Evolutionary conservation across 352 stramenopile genomes (phyloP).

Genomic region (Pythium brassicae): DNA sequence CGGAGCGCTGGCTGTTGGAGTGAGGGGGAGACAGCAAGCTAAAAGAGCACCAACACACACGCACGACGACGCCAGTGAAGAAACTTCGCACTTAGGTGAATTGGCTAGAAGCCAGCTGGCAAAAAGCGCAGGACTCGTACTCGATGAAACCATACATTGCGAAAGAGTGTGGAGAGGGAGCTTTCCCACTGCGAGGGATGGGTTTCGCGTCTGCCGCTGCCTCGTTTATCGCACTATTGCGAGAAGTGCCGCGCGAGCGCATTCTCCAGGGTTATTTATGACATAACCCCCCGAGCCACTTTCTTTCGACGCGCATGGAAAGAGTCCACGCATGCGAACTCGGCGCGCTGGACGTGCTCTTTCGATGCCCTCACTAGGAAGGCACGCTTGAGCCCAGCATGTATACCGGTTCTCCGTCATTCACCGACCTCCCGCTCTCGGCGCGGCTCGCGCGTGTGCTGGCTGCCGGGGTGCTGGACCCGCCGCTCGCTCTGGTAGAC

Average conservation of each 20-base stretch:
- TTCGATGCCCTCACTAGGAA: too few relatives aligned
- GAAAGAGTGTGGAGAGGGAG: not conserved
- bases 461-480: constrained; percentile 22
- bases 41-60: not conserved
- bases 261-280: too few relatives aligned
- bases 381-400: too few relatives aligned
- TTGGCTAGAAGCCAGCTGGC: not conserved
- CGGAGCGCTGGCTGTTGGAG: not conserved
- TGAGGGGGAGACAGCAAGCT: constrained; percentile 1
- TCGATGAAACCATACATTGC: not conserved
- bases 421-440: constrained; percentile 19
- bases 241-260: too few relatives aligned
- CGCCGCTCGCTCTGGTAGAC: constrained; percentile 12
- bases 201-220: not conserved
- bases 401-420: too few relatives aligned
- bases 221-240: not conserved
- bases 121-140: not conserved
- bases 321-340: too few relatives aligned
- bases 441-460: constrained; percentile 24
- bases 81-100: too few relatives aligned
- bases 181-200: not conserved
- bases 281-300: not conserved
- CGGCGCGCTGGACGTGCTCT: too few relatives aligned
- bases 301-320: not conserved
- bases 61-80: not conserved